Percentiles rank a stretch among this genome's conserved stretches.
phyloP scores from a whole-genome alignment of 2,329 filamentous ascomycete genomes.

The Fusarium longipes region DNA sequence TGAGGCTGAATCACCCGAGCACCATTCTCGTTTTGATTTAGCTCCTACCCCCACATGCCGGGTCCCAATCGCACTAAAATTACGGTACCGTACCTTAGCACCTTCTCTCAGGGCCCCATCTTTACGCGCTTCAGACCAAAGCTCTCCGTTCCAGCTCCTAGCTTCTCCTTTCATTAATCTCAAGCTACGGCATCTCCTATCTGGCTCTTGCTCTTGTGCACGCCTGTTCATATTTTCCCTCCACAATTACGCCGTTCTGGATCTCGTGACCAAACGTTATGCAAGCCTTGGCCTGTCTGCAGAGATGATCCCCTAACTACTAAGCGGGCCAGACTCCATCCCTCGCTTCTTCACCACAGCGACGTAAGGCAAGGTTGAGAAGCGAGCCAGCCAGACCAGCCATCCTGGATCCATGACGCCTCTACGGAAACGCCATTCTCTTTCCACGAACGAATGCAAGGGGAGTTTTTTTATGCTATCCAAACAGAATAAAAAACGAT shows the following conservation, averaged over 20 bases:
- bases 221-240: background rate
- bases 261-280: constrained; percentile 28
- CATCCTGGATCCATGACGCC: constrained; percentile 39
- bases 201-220: constrained; percentile 29
- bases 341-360: constrained; percentile 41
- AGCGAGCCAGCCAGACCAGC: background rate
- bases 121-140: constrained; percentile 16
- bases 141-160: background rate
- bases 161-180: constrained; percentile 2
- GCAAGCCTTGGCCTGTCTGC: constrained; percentile 25
- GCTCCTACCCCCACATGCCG: constrained; percentile 30
- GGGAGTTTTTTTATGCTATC: background rate
- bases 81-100: constrained; percentile 6
- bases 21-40: constrained; percentile 34
- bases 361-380: constrained; percentile 31
- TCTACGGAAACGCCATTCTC: constrained; percentile 21
- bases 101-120: constrained; percentile 27
- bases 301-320: constrained; percentile 12
- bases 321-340: constrained; percentile 34
- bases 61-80: constrained; percentile 21
- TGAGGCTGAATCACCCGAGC: constrained; percentile 42
- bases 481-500: constrained; percentile 9
- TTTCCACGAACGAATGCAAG: constrained; percentile 19
- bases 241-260: constrained; percentile 12
- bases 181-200: background rate